These are phyloP conservation scores for Aspergillus carbonarius DNA, from an alignment of 2,329 filamentous ascomycete genomes.

Conservation along the genomic window DNA sequence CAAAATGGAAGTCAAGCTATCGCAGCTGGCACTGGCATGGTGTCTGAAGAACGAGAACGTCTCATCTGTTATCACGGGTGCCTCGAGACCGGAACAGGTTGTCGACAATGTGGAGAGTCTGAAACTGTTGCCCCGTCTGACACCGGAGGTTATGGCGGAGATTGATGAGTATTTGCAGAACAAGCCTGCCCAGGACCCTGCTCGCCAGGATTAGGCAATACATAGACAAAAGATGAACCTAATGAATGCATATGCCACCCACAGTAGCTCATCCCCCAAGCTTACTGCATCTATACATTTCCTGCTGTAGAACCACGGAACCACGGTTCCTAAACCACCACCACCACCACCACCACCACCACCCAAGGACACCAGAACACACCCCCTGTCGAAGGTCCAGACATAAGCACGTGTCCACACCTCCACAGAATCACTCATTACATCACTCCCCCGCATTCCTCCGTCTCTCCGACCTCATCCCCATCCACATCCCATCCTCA, in stretches of 20 bases:
- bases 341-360: too few relatives aligned
- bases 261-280: too few relatives aligned
- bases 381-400: too few relatives aligned
- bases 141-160: constrained; percentile 46
- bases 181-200: constrained; percentile 26
- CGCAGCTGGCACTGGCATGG: constrained; percentile 61
- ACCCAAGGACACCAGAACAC: too few relatives aligned
- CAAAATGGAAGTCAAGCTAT: constrained; percentile 53
- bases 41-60: constrained; percentile 60
- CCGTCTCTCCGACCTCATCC: not conserved
- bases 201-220: constrained; percentile 14
- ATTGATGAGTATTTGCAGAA: constrained; percentile 43
- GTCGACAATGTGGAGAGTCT: constrained; percentile 48
- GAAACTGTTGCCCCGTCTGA: constrained; percentile 45
- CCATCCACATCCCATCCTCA: not conserved
- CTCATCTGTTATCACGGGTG: constrained; percentile 43
- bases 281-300: too few relatives aligned
- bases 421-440: not conserved
- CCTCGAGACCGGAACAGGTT: constrained; percentile 46
- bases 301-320: not conserved
- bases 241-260: too few relatives aligned
- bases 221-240: too few relatives aligned
- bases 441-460: not conserved
- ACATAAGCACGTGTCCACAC: not conserved
- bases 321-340: not conserved